phyloP scores from a whole-genome alignment of 129 eudicot species.

The Dittrichia graveolens region DNA sequence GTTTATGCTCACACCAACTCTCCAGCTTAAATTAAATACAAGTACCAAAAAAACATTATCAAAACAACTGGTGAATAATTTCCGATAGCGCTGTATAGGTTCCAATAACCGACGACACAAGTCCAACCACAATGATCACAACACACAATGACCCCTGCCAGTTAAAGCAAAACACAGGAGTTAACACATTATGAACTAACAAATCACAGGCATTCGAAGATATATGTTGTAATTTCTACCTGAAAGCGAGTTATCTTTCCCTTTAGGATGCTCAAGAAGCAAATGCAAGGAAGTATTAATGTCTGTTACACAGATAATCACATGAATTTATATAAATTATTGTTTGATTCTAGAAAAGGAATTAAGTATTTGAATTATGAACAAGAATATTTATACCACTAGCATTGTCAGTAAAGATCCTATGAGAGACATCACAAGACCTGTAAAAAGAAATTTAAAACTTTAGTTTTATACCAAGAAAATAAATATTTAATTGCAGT shows the following conservation, averaged over 20 bases:
- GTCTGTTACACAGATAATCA: conserved; percentile 49
- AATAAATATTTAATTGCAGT: not conserved
- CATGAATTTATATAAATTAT: not conserved
- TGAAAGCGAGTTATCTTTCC: conserved; percentile 59
- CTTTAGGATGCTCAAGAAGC: conserved; percentile 71
- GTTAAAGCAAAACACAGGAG: conserved; percentile 8
- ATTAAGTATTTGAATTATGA: conserved; percentile 1
- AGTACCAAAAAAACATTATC: conserved; percentile 23
- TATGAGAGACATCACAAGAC: conserved; percentile 86
- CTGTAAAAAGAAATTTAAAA: conserved; percentile 39
- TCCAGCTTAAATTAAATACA: conserved; percentile 1
- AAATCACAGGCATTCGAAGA: not conserved
- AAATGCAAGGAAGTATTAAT: conserved; percentile 84
- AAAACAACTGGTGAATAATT: conserved; percentile 47
- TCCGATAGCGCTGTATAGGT: conserved; percentile 64
- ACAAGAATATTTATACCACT: conserved; percentile 51
- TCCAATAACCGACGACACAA: conserved; percentile 60
- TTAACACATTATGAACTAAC: not conserved
- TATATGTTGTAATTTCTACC: conserved; percentile 39
- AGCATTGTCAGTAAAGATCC: conserved; percentile 97
- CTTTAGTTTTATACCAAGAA: conserved; percentile 14
- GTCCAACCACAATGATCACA: conserved; percentile 56
- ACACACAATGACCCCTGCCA: conserved; percentile 54
- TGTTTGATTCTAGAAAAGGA: not conserved
- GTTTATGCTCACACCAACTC: conserved; percentile 27